Percentiles rank a stretch among this genome's conserved stretches.
phyloP scores from a whole-genome alignment of 192 early-diverging fungal genomes.

The Podila minutissima region DNA sequence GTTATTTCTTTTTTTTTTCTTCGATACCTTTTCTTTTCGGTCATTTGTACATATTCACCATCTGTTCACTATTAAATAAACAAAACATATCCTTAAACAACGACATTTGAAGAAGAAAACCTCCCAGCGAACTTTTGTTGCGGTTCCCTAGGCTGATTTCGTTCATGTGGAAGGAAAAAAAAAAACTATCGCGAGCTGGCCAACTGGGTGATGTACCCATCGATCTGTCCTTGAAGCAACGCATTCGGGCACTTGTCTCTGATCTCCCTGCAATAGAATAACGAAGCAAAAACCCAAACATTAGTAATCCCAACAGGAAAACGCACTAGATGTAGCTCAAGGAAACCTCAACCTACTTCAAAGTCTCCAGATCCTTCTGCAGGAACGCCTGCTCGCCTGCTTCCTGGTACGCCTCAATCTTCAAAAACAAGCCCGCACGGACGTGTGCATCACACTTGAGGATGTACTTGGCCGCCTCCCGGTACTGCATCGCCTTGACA shows the following conservation, averaged over 20 bases:
- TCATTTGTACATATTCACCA: too few species aligned
- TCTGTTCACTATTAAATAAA: too few species aligned
- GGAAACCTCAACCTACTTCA: slow-evolving; percentile 56
- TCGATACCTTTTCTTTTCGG: too few species aligned
- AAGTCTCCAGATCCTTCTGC: slow-evolving; percentile 69
- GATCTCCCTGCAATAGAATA: slow-evolving; percentile 22
- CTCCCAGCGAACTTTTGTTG: too few species aligned
- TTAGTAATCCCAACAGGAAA: background rate
- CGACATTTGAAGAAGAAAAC: too few species aligned
- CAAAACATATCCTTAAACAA: too few species aligned
- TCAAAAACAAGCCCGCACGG: slow-evolving; percentile 70
- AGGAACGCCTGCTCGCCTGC: slow-evolving; percentile 74
- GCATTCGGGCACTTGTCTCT: slow-evolving; percentile 45
- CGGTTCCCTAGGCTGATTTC: too few species aligned
- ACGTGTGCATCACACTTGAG: slow-evolving; percentile 71
- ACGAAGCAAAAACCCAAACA: background rate
- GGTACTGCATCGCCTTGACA: slow-evolving; percentile 75
- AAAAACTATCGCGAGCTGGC: slow-evolving; percentile 5
- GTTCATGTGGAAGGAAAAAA: too few species aligned
- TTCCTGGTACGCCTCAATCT: slow-evolving; percentile 78
- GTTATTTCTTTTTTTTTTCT: too few species aligned
- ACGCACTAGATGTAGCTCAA: background rate
- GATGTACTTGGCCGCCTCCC: slow-evolving; percentile 83
- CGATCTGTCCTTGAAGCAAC: slow-evolving; percentile 39
- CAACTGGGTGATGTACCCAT: slow-evolving; percentile 33